Base-by-base conservation (phyloP, 2,329 filamentous ascomycete genomes). In the Zelopaecilomyces penicillatus region DNA sequence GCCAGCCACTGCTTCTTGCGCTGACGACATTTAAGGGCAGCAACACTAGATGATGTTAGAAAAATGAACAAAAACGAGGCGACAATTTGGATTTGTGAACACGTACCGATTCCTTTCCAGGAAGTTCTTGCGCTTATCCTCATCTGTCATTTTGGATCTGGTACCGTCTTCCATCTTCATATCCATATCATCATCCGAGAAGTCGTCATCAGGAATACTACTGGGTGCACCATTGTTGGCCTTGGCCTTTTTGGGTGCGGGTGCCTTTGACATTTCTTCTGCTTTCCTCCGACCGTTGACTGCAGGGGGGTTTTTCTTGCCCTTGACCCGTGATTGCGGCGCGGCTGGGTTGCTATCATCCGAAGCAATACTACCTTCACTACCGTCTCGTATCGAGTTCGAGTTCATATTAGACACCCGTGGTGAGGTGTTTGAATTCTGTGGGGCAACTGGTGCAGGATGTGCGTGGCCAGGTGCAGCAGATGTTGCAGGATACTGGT, bases 1-100 rank as follows among this genome's bases (percentile, higher is more conserved):
- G 87, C 86, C 46, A 97, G 78, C 93, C 93, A 98, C 63, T 97
- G 93, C 75, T 98, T 98, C 75, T 98, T 98, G 19, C 93, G 81
- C 65, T 98, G 93, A 49, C 93, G 85, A 66, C 93, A 98, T 62
- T 98, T 98, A 48, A 98, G 74, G 3, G 93, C 93, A 50, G 93
- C 93, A 52, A 98, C 89, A 61, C 93, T 96, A 52, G 6, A 36
- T 8, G 12, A 12, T 10, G 49, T 50, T 50, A 49, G 52, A 29
- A 9, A 4, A 26, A 26, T 33, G 5, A 29, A 3, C 7, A 4
- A 35, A 39, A 12, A 19, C 19, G 19, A 19, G 19, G 19, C 19
- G 19, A 19, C 26, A 19, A 27, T 5, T n/a, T 10, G 12, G 7
- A 29, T 6, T 19, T 19, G 19, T 39, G 37, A 43, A 29, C 39